phyloP scores from a whole-genome alignment of 2,329 filamentous ascomycete genomes.

The Botrytis cinerea region DNA sequence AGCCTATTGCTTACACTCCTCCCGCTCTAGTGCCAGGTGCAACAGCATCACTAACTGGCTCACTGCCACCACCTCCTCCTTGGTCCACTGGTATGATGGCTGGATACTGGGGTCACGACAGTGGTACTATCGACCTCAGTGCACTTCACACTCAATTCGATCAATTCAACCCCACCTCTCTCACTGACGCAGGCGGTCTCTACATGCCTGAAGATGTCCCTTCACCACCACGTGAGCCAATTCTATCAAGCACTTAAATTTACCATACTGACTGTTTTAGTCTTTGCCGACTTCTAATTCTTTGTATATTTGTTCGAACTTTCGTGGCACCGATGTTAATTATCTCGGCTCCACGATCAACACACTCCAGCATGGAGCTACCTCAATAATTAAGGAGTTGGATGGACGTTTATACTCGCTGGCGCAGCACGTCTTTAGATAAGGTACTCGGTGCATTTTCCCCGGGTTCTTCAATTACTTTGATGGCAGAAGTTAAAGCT shows the following conservation, averaged over 20 bases:
- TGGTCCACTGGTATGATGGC: slow-evolving; percentile 21
- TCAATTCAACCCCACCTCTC: background rate
- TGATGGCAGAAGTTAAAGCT: background rate
- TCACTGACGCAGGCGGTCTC: background rate
- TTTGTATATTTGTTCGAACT: background rate
- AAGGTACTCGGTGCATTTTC: background rate
- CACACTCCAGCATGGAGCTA: background rate
- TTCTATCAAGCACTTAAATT: too few relatives aligned
- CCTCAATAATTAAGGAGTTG: background rate
- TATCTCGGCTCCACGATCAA: background rate
- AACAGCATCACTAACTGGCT: background rate
- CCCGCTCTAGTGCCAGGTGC: background rate
- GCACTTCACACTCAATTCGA: background rate
- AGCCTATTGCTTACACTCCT: background rate
- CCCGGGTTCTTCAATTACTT: background rate
- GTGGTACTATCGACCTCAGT: background rate
- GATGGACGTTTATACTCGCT: background rate
- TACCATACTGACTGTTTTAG: slow-evolving; percentile 1
- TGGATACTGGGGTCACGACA: slow-evolving; percentile 15
- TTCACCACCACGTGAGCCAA: background rate
- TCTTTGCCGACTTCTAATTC: background rate
- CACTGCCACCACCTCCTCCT: background rate
- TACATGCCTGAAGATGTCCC: background rate
- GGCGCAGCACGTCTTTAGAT: background rate
- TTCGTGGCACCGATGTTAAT: background rate